A percentile compares a stretch with the other conserved stretches of the same genome.
Conservation (phyloP, 169 alveolate genomes). For the Plasmodium fragile region DNA sequence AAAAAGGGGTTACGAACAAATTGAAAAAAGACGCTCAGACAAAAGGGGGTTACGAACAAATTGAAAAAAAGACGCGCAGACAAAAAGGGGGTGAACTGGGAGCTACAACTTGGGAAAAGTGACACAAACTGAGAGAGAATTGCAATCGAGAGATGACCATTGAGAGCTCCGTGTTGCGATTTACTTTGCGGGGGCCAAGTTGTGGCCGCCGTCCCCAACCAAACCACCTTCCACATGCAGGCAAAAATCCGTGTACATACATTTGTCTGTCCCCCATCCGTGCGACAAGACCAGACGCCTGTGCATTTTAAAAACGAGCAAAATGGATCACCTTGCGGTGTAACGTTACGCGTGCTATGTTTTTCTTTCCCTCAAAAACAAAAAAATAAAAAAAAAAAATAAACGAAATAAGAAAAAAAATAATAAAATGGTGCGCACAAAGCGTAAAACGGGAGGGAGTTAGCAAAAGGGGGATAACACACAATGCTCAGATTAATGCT, state of each 20-base stretch:
- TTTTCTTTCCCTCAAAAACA: neutral
- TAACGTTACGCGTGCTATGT: neutral
- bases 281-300: neutral
- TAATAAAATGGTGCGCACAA: neutral
- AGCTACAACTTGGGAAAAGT: neutral
- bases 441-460: neutral
- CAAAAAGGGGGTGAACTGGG: neutral
- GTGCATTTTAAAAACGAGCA: neutral
- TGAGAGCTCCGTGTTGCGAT: neutral
- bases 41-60: neutral
- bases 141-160: neutral
- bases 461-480: neutral
- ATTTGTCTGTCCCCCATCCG: neutral
- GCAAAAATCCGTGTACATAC: neutral
- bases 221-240: neutral
- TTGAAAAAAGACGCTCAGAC: neutral
- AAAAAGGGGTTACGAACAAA: neutral
- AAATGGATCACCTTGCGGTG: neutral
- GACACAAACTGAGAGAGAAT: neutral
- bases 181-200: neutral
- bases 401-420: neutral
- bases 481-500: neutral
- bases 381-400: neutral
- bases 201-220: neutral
- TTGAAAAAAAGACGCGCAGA: neutral